Conservation (phyloP, 1,284 basidiomycete species). For the Sutorius eximius region DNA sequence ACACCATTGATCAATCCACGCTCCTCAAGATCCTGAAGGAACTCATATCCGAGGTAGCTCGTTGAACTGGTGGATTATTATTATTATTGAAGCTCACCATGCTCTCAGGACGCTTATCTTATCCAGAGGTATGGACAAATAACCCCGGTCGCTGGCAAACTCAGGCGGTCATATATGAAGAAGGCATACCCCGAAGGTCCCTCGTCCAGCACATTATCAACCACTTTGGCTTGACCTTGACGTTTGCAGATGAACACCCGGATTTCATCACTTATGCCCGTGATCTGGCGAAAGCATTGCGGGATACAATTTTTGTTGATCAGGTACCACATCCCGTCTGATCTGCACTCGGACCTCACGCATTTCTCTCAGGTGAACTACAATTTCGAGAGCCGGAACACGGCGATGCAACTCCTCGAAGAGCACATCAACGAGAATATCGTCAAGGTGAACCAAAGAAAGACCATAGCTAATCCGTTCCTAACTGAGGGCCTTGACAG, state of each 20-base stretch:
- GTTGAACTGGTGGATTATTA: neutral
- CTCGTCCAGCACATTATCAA: neutral
- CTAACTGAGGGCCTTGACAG: slow-evolving; percentile 39
- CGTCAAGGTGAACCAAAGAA: slow-evolving; percentile 63
- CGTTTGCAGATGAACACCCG: slow-evolving; percentile 59
- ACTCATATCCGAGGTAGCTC: slow-evolving; percentile 70
- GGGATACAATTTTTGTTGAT: slow-evolving; percentile 85
- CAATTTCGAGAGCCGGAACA: slow-evolving; percentile 52
- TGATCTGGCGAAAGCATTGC: slow-evolving; percentile 62
- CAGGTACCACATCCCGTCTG: slow-evolving; percentile 47
- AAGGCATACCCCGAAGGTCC: slow-evolving; percentile 69
- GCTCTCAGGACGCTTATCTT: slow-evolving; percentile 58
- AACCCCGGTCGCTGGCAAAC: slow-evolving; percentile 47
- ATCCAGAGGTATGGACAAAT: slow-evolving; percentile 68
- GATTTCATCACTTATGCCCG: slow-evolving; percentile 72
- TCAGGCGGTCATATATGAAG: slow-evolving; percentile 56
- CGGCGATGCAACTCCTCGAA: slow-evolving; percentile 74
- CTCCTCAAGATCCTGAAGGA: slow-evolving; percentile 76
- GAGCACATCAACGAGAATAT: slow-evolving; percentile 92
- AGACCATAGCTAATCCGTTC: neutral
- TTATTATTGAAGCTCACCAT: neutral
- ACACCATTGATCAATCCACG: slow-evolving; percentile 91
- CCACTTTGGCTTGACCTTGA: neutral
- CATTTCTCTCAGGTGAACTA: slow-evolving; percentile 55
- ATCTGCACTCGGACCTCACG: neutral